Evolutionary conservation across 2,329 filamentous ascomycete species (phyloP), one percentile per base, ranked within the genome.

Genomic region (Pestalotiopsis sp.): DNA sequence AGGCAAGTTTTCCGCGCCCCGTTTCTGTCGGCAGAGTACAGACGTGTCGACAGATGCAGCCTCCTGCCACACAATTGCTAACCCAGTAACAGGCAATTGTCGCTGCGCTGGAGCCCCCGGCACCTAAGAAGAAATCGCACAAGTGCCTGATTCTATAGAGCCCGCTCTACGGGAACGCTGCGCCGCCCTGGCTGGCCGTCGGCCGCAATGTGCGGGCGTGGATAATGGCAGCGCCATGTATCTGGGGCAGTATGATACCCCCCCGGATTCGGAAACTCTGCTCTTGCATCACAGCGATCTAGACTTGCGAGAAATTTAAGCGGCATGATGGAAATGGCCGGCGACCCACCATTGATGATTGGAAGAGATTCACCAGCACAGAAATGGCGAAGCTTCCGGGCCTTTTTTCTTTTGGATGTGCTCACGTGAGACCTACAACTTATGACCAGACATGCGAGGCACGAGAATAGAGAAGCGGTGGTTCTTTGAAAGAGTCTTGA

Each of bases 71-170:
- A 40, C 26, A 48, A 10, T 40, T 35, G 66, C 20, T 65, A 71
- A 64, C 71, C 63, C 57, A 52, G 55, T 65, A 58, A 67, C 71
- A 97, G 94, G 95, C 95, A 35, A 98, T 98, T 75, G 95, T 98
- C 72, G 95, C 95, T 71, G 95, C 95, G 56, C 86, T 98, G 71
- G 95, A 98, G 82, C 95, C 95, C 57, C 92, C 93, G 24, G 86
- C 89, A 69, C 90, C 91, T 66, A 96, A 95, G 87, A 94, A 93
- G 85, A 91, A 88, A 82, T 84, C 81, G 70, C 86, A 88, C 80
- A 91, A 88, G 79, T 94, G 92, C 81, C 83, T 89, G 72, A 81
- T 94, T 78, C 86, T 94, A 78, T 94, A 83, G 83, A 68, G 65
- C 24, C 24, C n/a, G 10, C 11, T 61, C 14, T n/a, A n/a, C 40